Evolutionary conservation across 164 flowering plant genomes (phyloP).

Genomic region (Vitis rotundifolia): DNA sequence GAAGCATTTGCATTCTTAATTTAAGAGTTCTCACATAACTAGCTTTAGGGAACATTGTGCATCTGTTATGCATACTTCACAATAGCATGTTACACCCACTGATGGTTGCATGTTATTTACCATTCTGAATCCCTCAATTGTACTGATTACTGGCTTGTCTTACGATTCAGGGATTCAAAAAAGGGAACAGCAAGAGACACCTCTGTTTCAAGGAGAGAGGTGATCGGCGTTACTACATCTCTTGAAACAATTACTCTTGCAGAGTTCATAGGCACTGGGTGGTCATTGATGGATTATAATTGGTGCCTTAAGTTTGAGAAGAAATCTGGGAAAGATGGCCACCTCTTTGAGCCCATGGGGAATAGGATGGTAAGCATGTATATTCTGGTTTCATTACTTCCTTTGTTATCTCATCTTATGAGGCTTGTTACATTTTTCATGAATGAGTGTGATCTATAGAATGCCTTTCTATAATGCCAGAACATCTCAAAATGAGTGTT

Average conservation of each 20-base stretch:
- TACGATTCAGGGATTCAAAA: constrained; percentile 39
- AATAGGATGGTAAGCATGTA: constrained; percentile 47
- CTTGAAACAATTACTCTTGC: constrained; percentile 61
- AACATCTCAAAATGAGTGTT: background rate
- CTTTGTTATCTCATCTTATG: background rate
- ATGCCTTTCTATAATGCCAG: background rate
- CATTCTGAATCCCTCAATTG: background rate
- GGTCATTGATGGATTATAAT: constrained; percentile 54
- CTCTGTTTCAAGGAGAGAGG: constrained; percentile 38
- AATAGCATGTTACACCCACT: background rate
- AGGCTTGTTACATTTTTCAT: background rate
- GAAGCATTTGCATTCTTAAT: background rate
- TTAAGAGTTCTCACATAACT: background rate
- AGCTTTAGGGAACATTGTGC: background rate
- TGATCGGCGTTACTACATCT: constrained; percentile 49
- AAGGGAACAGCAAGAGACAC: constrained; percentile 27
- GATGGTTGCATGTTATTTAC: background rate
- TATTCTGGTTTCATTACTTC: background rate
- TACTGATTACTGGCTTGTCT: background rate
- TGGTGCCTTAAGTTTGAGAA: constrained; percentile 51
- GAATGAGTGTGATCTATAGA: background rate
- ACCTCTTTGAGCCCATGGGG: constrained; percentile 63
- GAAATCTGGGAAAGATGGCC: constrained; percentile 33
- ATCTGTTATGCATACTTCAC: background rate
- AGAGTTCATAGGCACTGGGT: constrained; percentile 40